Evolutionary conservation across 148 eudicot species (phyloP), one percentile per base, ranked within the genome.

Genomic region (Vaccinium vitisidaea): DNA sequence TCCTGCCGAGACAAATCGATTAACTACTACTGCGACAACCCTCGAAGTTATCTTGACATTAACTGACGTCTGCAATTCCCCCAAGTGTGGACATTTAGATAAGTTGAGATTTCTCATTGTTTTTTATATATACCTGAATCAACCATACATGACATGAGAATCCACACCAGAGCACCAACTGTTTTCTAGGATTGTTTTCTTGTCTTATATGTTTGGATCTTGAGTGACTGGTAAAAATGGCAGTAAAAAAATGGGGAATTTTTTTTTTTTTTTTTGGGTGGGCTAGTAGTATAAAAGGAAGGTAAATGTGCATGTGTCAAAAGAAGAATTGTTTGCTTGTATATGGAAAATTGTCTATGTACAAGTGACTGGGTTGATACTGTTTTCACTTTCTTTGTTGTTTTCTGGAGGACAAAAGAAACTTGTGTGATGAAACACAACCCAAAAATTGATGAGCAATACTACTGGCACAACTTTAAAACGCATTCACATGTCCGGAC

Each of bases 11-110:
- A 43, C 46, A 43, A 43, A 6, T 43, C 46, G 6, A 43, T 43
- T 43, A 43, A 43, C 6, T 5, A 43, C 6, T 5, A 43, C 7
- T 43, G 46, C 6, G 6, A 43, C 46, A 43, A 43, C 46, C 0
- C 46, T 43, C 46, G 46, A 5, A 43, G 83, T 80, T 58, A 81
- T 67, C 75, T 81, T 49, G 55, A 32, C 12, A 61, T 52, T 81
- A 53, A 81, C 53, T 43, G 48, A 5, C 80, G 59, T 49, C 56
- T 39, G 1, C 43, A 27, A 73, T 73, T 73, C 36, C 21, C 49
- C 77, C 46, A 59, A 73, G 46, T 39, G 46, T 32, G 16, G 77
- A 73, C 77, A 73, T 36, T 39, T 73, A 5, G 2, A 71, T 5
- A 36, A 5, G 67, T 63, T n/a, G 27, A n/a, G 27, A 63, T 63